phyloP scores from a whole-genome alignment of 2,329 filamentous ascomycete species.

The Coniochaeta sp. region DNA sequence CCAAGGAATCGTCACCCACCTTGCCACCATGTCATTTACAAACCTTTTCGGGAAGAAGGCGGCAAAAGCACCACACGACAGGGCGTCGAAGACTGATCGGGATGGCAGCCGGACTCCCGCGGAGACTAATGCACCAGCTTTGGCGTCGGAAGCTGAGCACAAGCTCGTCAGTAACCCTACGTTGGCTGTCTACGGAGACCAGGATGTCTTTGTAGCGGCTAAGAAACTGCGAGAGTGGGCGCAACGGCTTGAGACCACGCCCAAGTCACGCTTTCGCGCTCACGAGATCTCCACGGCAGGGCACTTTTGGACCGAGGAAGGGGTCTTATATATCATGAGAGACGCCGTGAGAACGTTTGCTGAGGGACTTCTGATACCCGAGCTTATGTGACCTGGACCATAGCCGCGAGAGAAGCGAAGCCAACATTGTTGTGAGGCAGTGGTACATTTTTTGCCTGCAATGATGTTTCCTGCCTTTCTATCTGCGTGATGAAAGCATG shows the following conservation, averaged over 20 bases:
- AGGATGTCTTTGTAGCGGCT: constrained; percentile 64
- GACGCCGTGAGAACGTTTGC: constrained; percentile 22
- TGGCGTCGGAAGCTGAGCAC: constrained; percentile 31
- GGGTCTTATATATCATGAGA: constrained; percentile 25
- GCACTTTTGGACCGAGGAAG: constrained; percentile 46
- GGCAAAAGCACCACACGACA: constrained; percentile 10
- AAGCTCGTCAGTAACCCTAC: constrained; percentile 54
- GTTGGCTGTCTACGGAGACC: constrained; percentile 66
- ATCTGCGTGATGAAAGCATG: neutral
- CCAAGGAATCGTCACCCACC: constrained; percentile 48
- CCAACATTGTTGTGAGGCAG: neutral
- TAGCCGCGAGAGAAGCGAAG: neutral
- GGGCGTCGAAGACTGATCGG: constrained; percentile 5
- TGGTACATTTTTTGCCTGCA: neutral
- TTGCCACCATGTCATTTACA: constrained; percentile 54
- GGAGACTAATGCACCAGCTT: constrained; percentile 3
- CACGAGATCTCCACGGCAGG: constrained; percentile 38
- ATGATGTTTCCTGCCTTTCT: neutral
- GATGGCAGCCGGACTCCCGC: neutral
- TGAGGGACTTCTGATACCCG: constrained; percentile 10
- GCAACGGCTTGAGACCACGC: constrained; percentile 34
- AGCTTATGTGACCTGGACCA: neutral
- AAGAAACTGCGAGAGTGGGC: constrained; percentile 46
- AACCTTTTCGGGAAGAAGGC: constrained; percentile 17
- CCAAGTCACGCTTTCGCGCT: constrained; percentile 31